Base-by-base conservation (phyloP, 1,139 yeast genomes). In the Yamadazyma atmosphaerica region DNA sequence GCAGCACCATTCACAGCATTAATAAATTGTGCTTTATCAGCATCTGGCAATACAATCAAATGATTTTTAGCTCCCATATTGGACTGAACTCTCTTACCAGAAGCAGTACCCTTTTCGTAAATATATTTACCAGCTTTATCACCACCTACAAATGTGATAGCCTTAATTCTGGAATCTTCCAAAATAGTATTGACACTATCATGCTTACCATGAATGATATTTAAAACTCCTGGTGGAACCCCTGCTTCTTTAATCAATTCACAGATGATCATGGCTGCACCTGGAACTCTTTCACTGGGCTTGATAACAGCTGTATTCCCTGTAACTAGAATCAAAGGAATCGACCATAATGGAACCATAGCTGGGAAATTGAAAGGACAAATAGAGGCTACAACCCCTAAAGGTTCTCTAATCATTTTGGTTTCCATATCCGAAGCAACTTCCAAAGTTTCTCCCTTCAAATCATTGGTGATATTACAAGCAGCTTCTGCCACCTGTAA, bases 351-450 rank as follows among this genome's bases (percentile, higher is more conserved):
- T 26, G 94, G 94, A 43, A 85, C 86, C 92, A 85, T 84, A 32
- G 89, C 92, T 21, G 92, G 92, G 75, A 84, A 83, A 65, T 83
- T 83, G 63, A 79, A 79, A n/a, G 88, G 88, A 52, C 83, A 78
- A 49, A 82, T 82, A 17, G 86, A 82, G 6, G 83, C 86, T 43
- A 81, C 74, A 15, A 82, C 85, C 14, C 87, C 87, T 43, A 73
- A 60, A 22, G 79, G 79, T 52, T 74, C 79, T 51, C 92, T 76
- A 51, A 81, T 72, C 80, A 84, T 83, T 52, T 82, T 80, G 34
- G 94, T 83, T 63, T 83, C 90, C 90, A 85, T 85, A 55, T 83
- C 86, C 26, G 72, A 66, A 35, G 88, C 74, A 22, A 85, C 89
- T 60, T 83, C 90, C 49, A 85, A 71, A 25, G 79, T 69, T 44